Evolutionary conservation across 805 yeast genomes (phyloP).

Genomic region (Teunomyces tritomae): DNA sequence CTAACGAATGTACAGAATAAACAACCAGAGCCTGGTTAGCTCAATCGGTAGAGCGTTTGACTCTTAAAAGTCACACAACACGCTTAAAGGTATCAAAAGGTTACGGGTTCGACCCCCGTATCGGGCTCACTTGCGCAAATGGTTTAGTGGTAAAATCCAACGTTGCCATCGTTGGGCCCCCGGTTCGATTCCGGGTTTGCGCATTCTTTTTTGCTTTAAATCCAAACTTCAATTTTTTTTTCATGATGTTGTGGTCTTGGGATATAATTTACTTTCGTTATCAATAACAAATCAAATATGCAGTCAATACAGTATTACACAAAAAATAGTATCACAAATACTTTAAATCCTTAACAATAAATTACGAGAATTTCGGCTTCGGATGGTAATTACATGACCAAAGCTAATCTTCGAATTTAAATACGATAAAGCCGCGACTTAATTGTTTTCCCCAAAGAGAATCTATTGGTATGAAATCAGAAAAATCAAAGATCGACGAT

Average conservation of each 20-base stretch:
- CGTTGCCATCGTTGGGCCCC: slow-evolving; percentile 4
- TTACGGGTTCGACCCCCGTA: slow-evolving; percentile 38
- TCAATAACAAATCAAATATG: no score
- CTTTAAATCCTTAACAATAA: neutral
- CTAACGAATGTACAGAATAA: neutral
- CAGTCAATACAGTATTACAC: no score
- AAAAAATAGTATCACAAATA: neutral
- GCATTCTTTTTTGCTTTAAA: neutral
- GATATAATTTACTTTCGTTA: no score
- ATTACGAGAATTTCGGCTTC: neutral
- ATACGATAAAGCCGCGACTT: neutral
- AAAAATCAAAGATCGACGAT: neutral
- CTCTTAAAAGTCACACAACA: slow-evolving; percentile 13
- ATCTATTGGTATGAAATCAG: neutral
- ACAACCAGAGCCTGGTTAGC: slow-evolving; percentile 23
- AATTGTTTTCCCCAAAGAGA: neutral
- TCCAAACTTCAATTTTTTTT: no score
- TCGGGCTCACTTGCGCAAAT: slow-evolving; percentile 20
- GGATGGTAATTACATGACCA: neutral
- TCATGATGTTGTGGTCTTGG: no score
- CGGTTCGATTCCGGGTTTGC: slow-evolving; percentile 5
- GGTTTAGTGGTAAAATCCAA: slow-evolving; percentile 4
- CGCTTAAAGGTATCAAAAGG: slow-evolving; percentile 22
- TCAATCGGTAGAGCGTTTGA: slow-evolving; percentile 28
- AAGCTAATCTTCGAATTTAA: neutral